Evolutionary conservation across 2,329 filamentous ascomycete genomes (phyloP), one percentile per base, ranked within the genome.

Genomic region (Coleophoma crateriformis): DNA sequence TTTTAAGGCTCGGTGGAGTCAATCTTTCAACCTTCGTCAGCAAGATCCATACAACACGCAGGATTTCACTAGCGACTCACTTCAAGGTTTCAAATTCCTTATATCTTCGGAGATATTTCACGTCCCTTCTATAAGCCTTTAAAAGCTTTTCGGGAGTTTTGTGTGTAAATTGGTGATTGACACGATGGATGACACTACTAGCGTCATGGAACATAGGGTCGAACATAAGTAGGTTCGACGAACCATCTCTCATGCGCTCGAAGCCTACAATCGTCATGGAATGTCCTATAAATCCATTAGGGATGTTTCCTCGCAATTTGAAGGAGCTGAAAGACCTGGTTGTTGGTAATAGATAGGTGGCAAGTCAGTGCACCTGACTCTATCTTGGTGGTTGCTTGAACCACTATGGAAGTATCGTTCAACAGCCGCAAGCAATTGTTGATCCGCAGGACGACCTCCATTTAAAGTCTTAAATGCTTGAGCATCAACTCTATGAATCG

Each of bases 261-360:
- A 95, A 76, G 0, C 92, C 92, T 48, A 97, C 75, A 46, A 97
- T 90, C 1, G 90, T 95, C 72, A 96, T 76, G 1, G 91, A 96
- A 66, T 97, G 92, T 3, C 90, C 89, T 77, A 22, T 11, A 15
- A 34, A n/a, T 46, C 51, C 47, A 49, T 32, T 32, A 43, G 39
- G 14, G 14, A 15, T 34, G 17, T 46, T 33, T 45, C 22, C 42
- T 34, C 20, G 17, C 39, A 15, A 37, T 8, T 33, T 10, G 19
- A 4, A 20, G 33, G 33, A 20, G 39, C 13, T 19, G 32, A 55
- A 67, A 51, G 70, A 82, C 84, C 85, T 55, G 83, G 82, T 59
- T 94, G 88, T 64, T 97, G 92, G 54, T 96, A 83, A 67, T 96
- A 97, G 38, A 97, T 84, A 0, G 94, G 91, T 37, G 92, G 84